Evolutionary conservation across 805 yeast genomes (phyloP), one percentile per base, ranked within the genome.

Genomic region (Saccharomycopsis selenospora): DNA sequence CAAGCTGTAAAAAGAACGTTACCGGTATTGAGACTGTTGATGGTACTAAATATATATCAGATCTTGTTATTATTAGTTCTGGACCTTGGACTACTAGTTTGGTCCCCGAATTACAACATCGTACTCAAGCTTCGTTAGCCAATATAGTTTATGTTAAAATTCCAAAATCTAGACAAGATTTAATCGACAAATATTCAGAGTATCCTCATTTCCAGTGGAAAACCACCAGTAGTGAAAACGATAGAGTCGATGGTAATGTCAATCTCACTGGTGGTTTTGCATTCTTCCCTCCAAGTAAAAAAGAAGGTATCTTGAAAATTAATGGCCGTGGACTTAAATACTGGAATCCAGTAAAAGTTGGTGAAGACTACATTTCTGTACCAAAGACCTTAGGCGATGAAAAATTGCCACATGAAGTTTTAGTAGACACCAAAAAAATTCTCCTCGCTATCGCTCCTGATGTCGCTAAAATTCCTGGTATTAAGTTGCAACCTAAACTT

Each of bases 11-110:
- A 5, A 36, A 27, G 8, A 47, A 45, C 1, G 49, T 57, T 20
- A 45, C 45, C 24, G 64, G 64, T n/a, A 57, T 61, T 26, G 46
- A 45, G 11, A 60, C 64, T 2, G 43, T 40, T 17, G 65, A 62
- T 49, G 63, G 60, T 2, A 45, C 41, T 11, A 23, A 18, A 3
- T 60, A 57, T 40, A 10, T 11, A 4, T 56, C 57, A 10, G 44
- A 41, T 24, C n/a, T 41, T n/a, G 44, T 41, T 25, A 26, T 41
- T 41, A 24, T 41, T 10, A 8, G 30, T 41, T 29, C 44, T 23
- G 44, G 44, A 10, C 44, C 44, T 8, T 41, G 44, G 44, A 24
- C 44, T 24, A 41, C 40, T 11, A 28, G n/a, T 11, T 28, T 28
- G 10, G n/a, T 28, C n/a, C 30, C 30, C n/a, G n/a, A 28, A 28